Base-by-base conservation (phyloP, 495 filamentous ascomycete genomes). In the Penicillium crystallinum region DNA sequence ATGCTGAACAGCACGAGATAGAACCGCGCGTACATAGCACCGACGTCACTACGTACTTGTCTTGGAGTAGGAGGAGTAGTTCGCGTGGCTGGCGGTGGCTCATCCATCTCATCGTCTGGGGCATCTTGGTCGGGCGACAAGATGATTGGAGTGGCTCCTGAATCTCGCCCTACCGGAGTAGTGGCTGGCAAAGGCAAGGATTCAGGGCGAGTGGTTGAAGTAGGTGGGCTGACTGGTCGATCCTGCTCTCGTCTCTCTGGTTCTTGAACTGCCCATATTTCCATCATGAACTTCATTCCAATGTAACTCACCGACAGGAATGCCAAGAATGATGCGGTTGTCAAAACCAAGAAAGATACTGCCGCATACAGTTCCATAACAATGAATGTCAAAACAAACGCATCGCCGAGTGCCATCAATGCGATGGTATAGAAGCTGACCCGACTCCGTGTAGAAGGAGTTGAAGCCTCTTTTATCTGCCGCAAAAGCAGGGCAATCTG, bases 401-500 rank as follows among this genome's bases (percentile, higher is more conserved):
- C 87, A 68, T 97, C 93, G 12, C 86, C 90, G 46, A 96, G 76
- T n/a, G 88, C 76, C 83, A 97, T 90, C 62, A 89, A 83, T 44
- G 81, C 81, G 52, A 91, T 81, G 0, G 89, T 92, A 66, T 86
- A 91, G 67, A 95, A 89, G 72, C 92, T 96, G 64, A 97, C 81
- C 14, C 93, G 82, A 56, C 89, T 92, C 37, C 90, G 75, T 0
- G 92, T 98, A 1, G 91, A 97, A n/a, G 93, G 92, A 5, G 93
- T 98, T 29, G 83, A 90, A 4, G 91, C 83, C 57, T 97, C 90
- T 65, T 91, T 92, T 72, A 95, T 87, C 69, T 98, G 93, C 39
- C 81, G 71, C 54, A 92, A 81, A 39, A 95, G 77, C 9, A 96
- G 71, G 46, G 81, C 74, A 17, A 96, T 77, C 62, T 97, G 90